Base-by-base conservation (phyloP, 2,329 filamentous ascomycete species). In the Blastomyces silverae region DNA sequence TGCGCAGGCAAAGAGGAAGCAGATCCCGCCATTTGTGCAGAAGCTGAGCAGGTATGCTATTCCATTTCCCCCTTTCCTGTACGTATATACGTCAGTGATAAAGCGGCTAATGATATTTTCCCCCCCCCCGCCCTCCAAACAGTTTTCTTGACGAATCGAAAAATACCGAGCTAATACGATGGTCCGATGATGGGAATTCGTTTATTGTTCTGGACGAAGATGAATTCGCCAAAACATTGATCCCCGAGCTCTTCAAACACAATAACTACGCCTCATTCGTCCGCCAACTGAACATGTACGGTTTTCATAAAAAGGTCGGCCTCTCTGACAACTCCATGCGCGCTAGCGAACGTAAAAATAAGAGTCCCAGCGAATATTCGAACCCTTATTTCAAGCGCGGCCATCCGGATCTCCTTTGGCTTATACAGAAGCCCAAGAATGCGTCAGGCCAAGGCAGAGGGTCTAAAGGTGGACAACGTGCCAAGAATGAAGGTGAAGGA, bases 141-240 rank as follows among this genome's bases (percentile, higher is more conserved):
- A 97, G 94, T 75, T 99, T 97, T 73, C 84, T 99, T 17, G 92
- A 99, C 72, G 89, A 95, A 73, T 88, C 88, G 50, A 93, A 93
- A 74, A 96, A 97, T 73, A 93, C 92, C 2, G 91, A 97, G 44
- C 82, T 97, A 60, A 99, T 99, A 73, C 87, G 93, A 70, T 99
- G 94, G 94, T 97, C 94, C 0, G 91, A 96, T 71, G 91, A 93
- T 73, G 94, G 94, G 39, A 92, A 96, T 73, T 97, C 93, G 0
- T 99, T 99, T 78, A 90, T 97, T 64, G 93, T 99, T 3, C 80
- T 97, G 10, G 93, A 99, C 73, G 94, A 99, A 78, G 94, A 99
- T 73, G 93, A 90, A 72, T 91, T 91, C 72, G 88, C 88, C 8
- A 86, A 87, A 71, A 89, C 85, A 0, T 75, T 90, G 66, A 90